Evolutionary conservation across 139 green algal genomes (phyloP).

Genomic region (Coccomyxa sp.): DNA sequence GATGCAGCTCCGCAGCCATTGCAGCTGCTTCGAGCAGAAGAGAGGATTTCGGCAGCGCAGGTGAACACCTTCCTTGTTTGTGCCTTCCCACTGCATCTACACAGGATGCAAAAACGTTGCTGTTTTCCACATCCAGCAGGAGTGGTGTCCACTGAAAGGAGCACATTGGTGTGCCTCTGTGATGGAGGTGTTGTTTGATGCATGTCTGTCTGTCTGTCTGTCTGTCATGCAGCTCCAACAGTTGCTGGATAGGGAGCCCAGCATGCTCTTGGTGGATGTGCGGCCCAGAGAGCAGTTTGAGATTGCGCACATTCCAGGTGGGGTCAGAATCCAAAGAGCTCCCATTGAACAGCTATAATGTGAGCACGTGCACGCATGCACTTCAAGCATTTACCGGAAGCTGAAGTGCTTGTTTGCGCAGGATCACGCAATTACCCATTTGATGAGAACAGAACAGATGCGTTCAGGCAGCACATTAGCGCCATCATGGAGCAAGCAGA

Average conservation of each 20-base stretch:
- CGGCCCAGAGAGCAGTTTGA: slow-evolving; percentile 66
- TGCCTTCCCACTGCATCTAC: too few species aligned
- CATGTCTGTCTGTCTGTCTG: too few species aligned
- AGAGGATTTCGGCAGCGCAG: slow-evolving; percentile 36
- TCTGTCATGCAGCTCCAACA: background rate
- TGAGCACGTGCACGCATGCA: background rate
- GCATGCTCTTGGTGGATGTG: slow-evolving; percentile 66
- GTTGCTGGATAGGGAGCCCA: background rate
- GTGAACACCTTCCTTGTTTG: background rate
- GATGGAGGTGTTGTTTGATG: too few species aligned
- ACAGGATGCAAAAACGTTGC: too few species aligned
- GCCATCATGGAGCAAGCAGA: background rate
- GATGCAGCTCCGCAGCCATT: slow-evolving; percentile 46
- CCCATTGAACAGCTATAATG: background rate
- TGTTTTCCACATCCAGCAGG: background rate
- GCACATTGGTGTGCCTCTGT: background rate
- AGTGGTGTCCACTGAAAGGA: too few species aligned
- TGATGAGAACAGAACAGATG: slow-evolving; percentile 21
- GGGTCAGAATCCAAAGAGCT: background rate
- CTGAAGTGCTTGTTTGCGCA: slow-evolving; percentile 12
- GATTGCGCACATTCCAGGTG: slow-evolving; percentile 47
- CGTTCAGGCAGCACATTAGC: background rate
- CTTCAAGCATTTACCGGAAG: slow-evolving; percentile 10
- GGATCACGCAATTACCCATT: slow-evolving; percentile 51
- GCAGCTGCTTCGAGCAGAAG: slow-evolving; percentile 28